Evolutionary conservation across 176 grass and related monocot species (phyloP), one percentile per base, ranked within the genome.

Genomic region (Carex littledalei): DNA sequence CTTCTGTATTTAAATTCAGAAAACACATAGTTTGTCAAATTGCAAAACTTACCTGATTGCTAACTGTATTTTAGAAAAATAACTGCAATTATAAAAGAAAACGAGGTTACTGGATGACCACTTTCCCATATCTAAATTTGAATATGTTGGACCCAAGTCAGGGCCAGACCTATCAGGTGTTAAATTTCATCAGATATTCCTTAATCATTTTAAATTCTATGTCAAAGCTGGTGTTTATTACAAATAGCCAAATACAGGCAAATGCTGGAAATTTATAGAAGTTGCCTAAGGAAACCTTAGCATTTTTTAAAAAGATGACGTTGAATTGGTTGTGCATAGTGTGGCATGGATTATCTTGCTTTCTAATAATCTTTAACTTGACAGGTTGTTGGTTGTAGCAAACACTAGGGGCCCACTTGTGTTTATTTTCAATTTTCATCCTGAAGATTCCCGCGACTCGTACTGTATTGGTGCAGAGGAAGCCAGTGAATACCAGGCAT

Each of bases 351-450:
- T 68, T 45, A 49, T 24, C 69, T 22, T 12, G 17, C n/a, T 77
- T 55, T 55, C 0, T 15, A 31, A 53, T 31, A 77, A 77, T 31
- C 11, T 55, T 55, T 26, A 17, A 77, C 67, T 67, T 79, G 86
- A 57, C 85, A 97, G 94, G 88, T 94, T 67, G 90, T 94, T 94
- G 94, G 88, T 94, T 67, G 90, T 94, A 87, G 89, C 91, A 63
- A 93, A 93, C 88, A 90, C 66, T 15, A 94, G 89, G 86, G 95
- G 95, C 8, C 79, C 91, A 84, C 86, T 94, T 45, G 74, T 98
- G 75, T 98, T 94, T 59, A 43, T 91, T 69, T 94, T 98, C 80
- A 97, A 97, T 71, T 97, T 97, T 83, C 90, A 97, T 90, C 95
- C 89, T 8, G 83, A 92, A 80, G 67, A 37, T 34, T 93, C 84